Evolutionary conservation across 148 eudicot species (phyloP).

Genomic region (Rhododendron kiyosumense): DNA sequence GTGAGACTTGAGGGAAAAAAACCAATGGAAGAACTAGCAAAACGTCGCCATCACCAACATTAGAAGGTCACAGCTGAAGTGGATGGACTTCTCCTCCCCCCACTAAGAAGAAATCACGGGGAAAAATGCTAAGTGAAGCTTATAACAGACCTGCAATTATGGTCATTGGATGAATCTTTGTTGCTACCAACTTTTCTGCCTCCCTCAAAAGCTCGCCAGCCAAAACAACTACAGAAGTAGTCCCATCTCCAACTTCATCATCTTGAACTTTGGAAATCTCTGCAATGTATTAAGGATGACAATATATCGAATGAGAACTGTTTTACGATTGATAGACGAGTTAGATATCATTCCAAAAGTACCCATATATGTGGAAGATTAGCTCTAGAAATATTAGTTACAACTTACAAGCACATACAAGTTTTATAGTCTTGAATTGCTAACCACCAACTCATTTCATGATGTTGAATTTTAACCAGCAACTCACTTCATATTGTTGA

Average conservation of each 20-base stretch:
- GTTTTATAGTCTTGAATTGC: background rate
- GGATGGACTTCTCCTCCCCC: background rate
- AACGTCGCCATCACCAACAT: background rate
- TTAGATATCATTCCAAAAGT: background rate
- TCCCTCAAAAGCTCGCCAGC: conserved; percentile 96
- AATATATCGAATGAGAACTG: background rate
- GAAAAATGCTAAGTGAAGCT: background rate
- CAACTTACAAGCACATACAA: background rate
- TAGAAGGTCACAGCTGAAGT: background rate
- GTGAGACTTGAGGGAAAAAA: background rate
- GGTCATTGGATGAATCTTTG: conserved; percentile 98
- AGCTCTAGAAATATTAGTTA: background rate
- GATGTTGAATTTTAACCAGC: background rate
- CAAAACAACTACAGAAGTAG: conserved; percentile 95
- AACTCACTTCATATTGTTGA: background rate
- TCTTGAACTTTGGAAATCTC: conserved; percentile 97
- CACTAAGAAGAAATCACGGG: background rate
- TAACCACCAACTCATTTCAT: background rate
- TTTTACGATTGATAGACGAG: background rate
- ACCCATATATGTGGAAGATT: background rate
- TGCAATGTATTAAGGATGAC: conserved; percentile 34
- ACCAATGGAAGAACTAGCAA: background rate
- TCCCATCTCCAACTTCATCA: conserved; percentile 99
- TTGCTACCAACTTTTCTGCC: conserved; percentile 89
- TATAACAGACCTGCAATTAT: conserved; percentile 67